Base-by-base conservation (phyloP, 805 yeast genomes). In the Komagataella pseudopastoris region DNA sequence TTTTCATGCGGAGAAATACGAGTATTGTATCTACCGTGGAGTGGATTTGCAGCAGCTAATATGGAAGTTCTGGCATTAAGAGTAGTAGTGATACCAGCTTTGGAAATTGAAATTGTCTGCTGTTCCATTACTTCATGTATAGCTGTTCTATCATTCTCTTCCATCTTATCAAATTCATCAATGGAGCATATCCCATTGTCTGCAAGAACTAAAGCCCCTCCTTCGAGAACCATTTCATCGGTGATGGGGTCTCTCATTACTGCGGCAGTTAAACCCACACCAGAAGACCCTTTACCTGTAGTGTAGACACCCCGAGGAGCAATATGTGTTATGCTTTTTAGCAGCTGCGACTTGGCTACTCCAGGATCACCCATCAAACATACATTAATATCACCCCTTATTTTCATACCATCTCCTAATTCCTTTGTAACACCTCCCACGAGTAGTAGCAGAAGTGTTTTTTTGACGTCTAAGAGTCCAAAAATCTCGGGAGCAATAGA, bases 81-180 rank as follows among this genome's bases (percentile, higher is more conserved):
- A 2, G 97, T 88, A 7, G 99, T 93, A 56, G 93, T 87, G 59
- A 93, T 93, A 58, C 99, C 99, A 3, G 99, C 99, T 68, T 93
- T 93, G 46, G 97, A 87, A 53, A 93, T 93, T 20, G 96, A 87
- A 53, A 93, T 93, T 2, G 99, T 93, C 68, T 93, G 99, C 67
- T 93, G 99, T 70, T 93, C 99, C 99, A 93, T 93, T 39, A 93
- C 99, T 73, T 91, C 99, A 68, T 91, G 98, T 62, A 93, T 93
- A 1, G 98, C 98, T 0, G 98, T 93, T 62, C 99, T 77, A 69
- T 93, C 99, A 56, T 77, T 70, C 66, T 93, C 99, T 65, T 91
- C 97, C 99, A 93, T 93, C 71, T 93, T 93, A 69, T 93, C 99
- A 63, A 93, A 93, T 72, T 93, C 99, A 77, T 93, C 99, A 63